Percentiles rank a stretch among this genome's conserved stretches.
Conservation (phyloP, 306 rosid genomes). For the Mimosa pudica region DNA sequence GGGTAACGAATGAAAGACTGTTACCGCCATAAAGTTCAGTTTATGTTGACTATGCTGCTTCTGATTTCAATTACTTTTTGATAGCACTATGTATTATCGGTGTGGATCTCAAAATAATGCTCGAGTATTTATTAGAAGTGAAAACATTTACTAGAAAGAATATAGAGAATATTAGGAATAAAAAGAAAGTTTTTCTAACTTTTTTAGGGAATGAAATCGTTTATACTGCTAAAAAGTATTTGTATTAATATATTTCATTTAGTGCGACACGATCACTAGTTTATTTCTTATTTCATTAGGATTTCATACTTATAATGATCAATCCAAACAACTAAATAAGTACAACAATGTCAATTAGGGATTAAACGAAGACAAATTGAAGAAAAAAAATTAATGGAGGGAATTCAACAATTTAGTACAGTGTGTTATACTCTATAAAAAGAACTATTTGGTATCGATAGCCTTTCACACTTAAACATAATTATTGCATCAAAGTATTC, state of each 20-base stretch:
- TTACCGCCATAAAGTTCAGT: neutral
- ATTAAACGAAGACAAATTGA: neutral
- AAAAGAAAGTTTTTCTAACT: neutral
- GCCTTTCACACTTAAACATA: neutral
- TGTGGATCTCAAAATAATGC: constrained; percentile 3
- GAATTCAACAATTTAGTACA: too few relatives aligned
- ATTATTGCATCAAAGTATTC: neutral
- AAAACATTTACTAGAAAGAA: neutral
- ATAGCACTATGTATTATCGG: neutral
- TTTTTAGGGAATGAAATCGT: neutral
- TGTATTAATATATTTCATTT: too few relatives aligned
- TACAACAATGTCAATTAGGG: too few relatives aligned
- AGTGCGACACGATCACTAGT: neutral
- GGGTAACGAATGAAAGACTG: neutral
- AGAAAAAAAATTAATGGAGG: neutral
- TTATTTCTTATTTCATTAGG: neutral
- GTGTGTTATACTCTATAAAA: neutral
- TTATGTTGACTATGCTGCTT: constrained; percentile 7
- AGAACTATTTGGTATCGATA: neutral
- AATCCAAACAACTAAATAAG: neutral
- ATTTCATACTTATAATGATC: too few relatives aligned
- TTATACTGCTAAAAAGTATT: too few relatives aligned
- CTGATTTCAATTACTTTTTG: neutral
- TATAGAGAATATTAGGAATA: too few relatives aligned
- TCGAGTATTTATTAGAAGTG: neutral